phyloP scores from a whole-genome alignment of 352 stramenopile species.

The Phytopythium boreale region DNA sequence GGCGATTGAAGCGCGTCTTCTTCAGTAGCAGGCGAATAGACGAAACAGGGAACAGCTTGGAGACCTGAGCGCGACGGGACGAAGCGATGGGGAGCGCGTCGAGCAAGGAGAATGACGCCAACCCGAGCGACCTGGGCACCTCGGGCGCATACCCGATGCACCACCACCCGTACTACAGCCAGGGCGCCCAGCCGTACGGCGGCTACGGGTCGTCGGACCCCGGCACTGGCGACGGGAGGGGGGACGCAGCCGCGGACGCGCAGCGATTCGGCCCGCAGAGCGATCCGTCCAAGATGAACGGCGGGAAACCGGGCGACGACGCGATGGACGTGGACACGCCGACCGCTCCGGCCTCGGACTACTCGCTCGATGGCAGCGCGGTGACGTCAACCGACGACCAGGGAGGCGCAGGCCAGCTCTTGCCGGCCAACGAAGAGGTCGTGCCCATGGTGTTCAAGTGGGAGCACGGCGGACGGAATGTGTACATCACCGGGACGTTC shows the following conservation, averaged over 20 bases:
- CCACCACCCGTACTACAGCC: slow-evolving; percentile 63
- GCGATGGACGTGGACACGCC: slow-evolving; percentile 70
- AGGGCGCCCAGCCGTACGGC: slow-evolving; percentile 18
- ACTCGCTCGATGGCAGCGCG: slow-evolving; percentile 18
- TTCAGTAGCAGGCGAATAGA: neutral
- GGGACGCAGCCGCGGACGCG: slow-evolving; percentile 5
- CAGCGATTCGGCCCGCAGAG: neutral
- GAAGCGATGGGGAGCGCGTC: slow-evolving; percentile 73
- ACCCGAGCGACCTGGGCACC: slow-evolving; percentile 73
- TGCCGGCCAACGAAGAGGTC: slow-evolving; percentile 13
- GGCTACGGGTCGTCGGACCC: neutral
- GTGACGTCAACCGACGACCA: slow-evolving; percentile 9
- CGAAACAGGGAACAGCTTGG: neutral
- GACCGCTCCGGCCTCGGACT: slow-evolving; percentile 24
- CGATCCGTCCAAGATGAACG: slow-evolving; percentile 5
- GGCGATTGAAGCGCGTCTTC: neutral
- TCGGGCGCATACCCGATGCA: slow-evolving; percentile 60
- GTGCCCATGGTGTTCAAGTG: slow-evolving; percentile 98
- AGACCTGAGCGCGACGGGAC: neutral
- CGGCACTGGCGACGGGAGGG: slow-evolving; percentile 2
- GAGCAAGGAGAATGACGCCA: slow-evolving; percentile 79
- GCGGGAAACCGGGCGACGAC: slow-evolving; percentile 19
- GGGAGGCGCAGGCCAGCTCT: slow-evolving; percentile 9
- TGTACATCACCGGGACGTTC: slow-evolving; percentile 99
- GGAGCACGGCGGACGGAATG: slow-evolving; percentile 95